phyloP scores from a whole-genome alignment of 176 grass and related monocot genomes.

The Rhynchospora tenuis region DNA sequence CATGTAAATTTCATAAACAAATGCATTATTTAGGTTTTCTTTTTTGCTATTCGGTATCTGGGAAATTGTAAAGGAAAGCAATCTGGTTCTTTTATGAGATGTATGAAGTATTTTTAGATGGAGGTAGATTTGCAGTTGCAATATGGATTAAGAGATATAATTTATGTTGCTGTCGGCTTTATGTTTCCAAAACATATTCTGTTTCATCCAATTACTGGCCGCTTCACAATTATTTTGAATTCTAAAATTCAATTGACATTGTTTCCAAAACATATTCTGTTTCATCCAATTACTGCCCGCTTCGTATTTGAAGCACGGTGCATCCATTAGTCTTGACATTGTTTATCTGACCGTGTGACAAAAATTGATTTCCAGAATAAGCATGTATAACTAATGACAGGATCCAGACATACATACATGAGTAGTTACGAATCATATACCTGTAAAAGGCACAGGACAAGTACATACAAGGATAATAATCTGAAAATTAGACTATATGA shows the following conservation, averaged over 20 bases:
- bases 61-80: constrained; percentile 32
- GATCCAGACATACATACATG: too few species aligned
- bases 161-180: not conserved
- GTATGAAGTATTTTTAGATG: constrained; percentile 10
- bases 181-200: constrained; percentile 1
- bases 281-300: not conserved
- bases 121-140: not conserved
- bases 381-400: too few species aligned
- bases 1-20: constrained; percentile 72
- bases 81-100: constrained; percentile 9
- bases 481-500: too few species aligned
- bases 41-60: constrained; percentile 9
- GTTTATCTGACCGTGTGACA: too few species aligned
- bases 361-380: too few species aligned
- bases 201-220: not conserved
- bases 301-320: not conserved
- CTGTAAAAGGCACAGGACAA: too few species aligned
- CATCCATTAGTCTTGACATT: too few species aligned
- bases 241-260: not conserved
- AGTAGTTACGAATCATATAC: too few species aligned
- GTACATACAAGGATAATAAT: too few species aligned
- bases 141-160: not conserved
- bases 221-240: not conserved
- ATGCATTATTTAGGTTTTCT: constrained; percentile 28
- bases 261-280: constrained; percentile 4